These are phyloP conservation scores for Candida maltosa DNA, from an alignment of 805 yeast species.

Conservation along the genomic window DNA sequence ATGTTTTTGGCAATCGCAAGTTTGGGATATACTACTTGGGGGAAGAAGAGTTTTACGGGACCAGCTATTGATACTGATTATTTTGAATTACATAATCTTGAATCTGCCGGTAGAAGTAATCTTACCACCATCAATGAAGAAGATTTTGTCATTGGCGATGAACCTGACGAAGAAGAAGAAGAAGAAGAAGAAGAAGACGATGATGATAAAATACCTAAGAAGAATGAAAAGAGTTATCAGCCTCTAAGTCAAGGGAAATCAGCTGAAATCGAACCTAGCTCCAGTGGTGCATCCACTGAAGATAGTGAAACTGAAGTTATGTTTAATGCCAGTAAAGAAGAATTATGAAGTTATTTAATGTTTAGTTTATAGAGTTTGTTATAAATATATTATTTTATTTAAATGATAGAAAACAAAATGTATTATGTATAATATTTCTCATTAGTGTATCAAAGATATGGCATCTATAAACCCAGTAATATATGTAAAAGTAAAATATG, in stretches of 20 bases:
- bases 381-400: too few species aligned
- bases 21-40: constrained; percentile 60
- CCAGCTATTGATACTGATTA: constrained; percentile 52
- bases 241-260: neutral
- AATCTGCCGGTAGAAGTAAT: constrained; percentile 15
- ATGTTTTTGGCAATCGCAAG: constrained; percentile 45
- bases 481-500: too few species aligned
- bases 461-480: too few species aligned
- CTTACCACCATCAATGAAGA: constrained; percentile 6
- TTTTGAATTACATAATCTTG: constrained; percentile 32
- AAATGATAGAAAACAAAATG: too few species aligned
- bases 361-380: too few species aligned
- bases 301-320: constrained; percentile 10
- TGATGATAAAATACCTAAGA: neutral
- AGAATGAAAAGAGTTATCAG: too few species aligned
- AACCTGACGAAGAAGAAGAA: constrained; percentile 14
- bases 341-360: too few species aligned
- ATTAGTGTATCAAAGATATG: too few species aligned
- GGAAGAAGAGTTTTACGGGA: constrained; percentile 57
- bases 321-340: constrained; percentile 5
- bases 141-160: constrained; percentile 12
- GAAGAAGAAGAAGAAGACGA: constrained; percentile 5
- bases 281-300: constrained; percentile 8
- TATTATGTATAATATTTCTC: too few species aligned
- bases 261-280: neutral